These are phyloP conservation scores for Geotrichum phurueaensis DNA, from an alignment of 1,139 yeast species.

Conservation along the genomic window DNA sequence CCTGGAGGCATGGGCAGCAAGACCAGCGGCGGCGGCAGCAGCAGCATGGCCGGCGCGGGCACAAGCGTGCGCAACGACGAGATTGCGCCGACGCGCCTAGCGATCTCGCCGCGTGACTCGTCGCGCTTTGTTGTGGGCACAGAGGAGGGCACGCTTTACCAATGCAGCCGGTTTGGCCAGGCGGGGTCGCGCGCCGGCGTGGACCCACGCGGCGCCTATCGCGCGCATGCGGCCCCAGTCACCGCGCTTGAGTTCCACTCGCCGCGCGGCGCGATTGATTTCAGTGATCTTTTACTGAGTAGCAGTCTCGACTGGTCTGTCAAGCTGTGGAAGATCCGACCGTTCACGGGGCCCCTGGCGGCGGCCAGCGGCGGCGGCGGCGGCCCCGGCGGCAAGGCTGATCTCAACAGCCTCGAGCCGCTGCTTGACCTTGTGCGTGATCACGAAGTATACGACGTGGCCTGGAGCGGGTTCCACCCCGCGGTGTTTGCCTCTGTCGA, in stretches of 20 bases:
- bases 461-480: slow-evolving; percentile 41
- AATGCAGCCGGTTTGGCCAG: slow-evolving; percentile 37
- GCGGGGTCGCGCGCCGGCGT: slow-evolving; percentile 35
- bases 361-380: not conserved
- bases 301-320: slow-evolving; percentile 42
- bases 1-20: slow-evolving; percentile 3
- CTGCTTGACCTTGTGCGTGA: slow-evolving; percentile 29
- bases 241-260: slow-evolving; percentile 35
- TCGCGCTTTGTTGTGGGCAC: slow-evolving; percentile 43
- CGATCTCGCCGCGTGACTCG: slow-evolving; percentile 33
- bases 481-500: slow-evolving; percentile 49
- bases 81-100: slow-evolving; percentile 38
- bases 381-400: not conserved
- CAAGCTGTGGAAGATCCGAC: slow-evolving; percentile 36
- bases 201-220: slow-evolving; percentile 28
- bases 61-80: slow-evolving; percentile 34
- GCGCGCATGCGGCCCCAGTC: slow-evolving; percentile 38
- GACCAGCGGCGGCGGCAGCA: not conserved
- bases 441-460: slow-evolving; percentile 42
- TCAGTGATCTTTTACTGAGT: slow-evolving; percentile 35
- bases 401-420: slow-evolving; percentile 15
- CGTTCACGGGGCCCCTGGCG: slow-evolving; percentile 19
- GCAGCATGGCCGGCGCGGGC: slow-evolving; percentile 15
- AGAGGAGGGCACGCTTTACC: slow-evolving; percentile 46
- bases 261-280: slow-evolving; percentile 29